These are phyloP conservation scores for Kazachstania kunashirensis DNA, from an alignment of 805 yeast genomes.

Conservation along the genomic window DNA sequence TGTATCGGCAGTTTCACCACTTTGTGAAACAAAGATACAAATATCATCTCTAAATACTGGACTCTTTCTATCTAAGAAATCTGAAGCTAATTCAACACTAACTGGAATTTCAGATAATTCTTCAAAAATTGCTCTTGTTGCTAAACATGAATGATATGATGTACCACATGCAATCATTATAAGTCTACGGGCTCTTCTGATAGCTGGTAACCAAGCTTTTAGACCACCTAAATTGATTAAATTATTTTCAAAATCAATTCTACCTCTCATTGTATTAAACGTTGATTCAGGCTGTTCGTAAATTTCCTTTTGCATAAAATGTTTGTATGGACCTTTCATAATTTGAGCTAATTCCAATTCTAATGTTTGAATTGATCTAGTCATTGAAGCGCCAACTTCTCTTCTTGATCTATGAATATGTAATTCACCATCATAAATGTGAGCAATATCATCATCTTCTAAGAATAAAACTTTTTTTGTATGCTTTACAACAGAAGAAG, in stretches of 20 bases:
- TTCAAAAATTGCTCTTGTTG: conserved; percentile 92
- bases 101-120: conserved; percentile 94
- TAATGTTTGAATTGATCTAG: conserved; percentile 90
- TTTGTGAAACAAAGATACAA: conserved; percentile 93
- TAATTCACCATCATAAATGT: conserved; percentile 93
- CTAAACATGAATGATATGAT: conserved; percentile 95
- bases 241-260: conserved; percentile 80
- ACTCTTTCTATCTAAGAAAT: conserved; percentile 84
- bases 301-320: conserved; percentile 98
- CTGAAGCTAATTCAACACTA: conserved; percentile 85
- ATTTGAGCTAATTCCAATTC: conserved; percentile 96
- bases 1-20: conserved; percentile 98
- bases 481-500: conserved; percentile 92
- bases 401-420: conserved; percentile 95
- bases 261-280: conserved; percentile 98
- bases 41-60: conserved; percentile 99
- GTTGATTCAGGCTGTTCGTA: conserved; percentile 98
- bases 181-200: conserved; percentile 88
- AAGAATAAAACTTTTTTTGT: conserved; percentile 93
- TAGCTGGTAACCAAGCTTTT: conserved; percentile 70
- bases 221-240: conserved; percentile 83
- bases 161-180: conserved; percentile 99
- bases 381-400: conserved; percentile 80
- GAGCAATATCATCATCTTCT: conserved; percentile 98
- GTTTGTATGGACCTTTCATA: conserved; percentile 94